These are phyloP conservation scores for Penicillium sp. DNA, from an alignment of 2,329 filamentous ascomycete species.

Conservation along the genomic window DNA sequence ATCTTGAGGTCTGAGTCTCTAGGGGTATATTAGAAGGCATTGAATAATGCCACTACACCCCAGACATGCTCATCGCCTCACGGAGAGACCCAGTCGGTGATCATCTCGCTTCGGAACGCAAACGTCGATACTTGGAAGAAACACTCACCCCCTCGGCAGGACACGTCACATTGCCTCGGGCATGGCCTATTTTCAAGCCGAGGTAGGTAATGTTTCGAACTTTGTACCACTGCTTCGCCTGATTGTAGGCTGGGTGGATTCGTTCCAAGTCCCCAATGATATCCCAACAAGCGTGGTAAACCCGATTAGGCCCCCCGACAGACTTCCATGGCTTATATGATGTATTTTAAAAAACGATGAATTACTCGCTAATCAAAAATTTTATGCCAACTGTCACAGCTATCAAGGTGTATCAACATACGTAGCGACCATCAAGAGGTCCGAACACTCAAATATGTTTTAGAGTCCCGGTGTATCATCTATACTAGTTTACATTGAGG, in stretches of 20 bases:
- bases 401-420: not conserved
- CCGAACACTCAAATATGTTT: too few species aligned
- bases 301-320: not conserved
- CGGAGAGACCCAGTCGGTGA: not conserved
- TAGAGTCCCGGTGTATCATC: too few species aligned
- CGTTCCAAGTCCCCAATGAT: not conserved
- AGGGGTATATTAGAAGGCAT: not conserved
- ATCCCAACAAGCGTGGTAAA: not conserved
- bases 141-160: not conserved
- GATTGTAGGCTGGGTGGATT: too few species aligned
- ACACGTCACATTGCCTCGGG: too few species aligned
- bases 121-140: not conserved
- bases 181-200: not conserved
- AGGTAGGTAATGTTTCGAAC: not conserved
- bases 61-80: not conserved
- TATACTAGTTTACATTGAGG: too few species aligned
- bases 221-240: too few species aligned
- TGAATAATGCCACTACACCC: not conserved
- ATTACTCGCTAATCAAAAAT: not conserved
- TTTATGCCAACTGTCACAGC: not conserved
- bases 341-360: not conserved
- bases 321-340: not conserved
- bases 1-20: conserved; percentile 16
- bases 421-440: too few species aligned
- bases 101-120: not conserved